A percentile compares a stretch with the other conserved stretches of the same genome.
Evolutionary conservation across 1,284 basidiomycete genomes (phyloP).

Genomic region (Trichosporon coremiiforme): DNA sequence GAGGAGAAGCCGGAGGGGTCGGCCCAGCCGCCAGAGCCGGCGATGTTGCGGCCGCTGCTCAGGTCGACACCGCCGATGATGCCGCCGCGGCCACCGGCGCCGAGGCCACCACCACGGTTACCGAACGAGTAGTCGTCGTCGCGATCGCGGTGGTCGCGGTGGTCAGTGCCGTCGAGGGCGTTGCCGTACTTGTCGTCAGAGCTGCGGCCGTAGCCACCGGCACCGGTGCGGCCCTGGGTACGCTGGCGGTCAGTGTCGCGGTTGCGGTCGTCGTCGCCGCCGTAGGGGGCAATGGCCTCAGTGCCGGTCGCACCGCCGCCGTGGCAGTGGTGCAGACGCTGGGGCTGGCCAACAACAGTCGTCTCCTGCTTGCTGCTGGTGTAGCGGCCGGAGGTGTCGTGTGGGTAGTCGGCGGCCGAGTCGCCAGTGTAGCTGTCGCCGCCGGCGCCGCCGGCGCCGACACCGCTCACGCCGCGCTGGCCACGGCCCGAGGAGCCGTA

Average conservation of each 20-base stretch:
- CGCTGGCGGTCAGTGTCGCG: neutral
- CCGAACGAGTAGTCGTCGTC: neutral
- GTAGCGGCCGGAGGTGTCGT: slow-evolving; percentile 12
- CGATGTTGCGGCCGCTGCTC: neutral
- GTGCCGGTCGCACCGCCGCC: slow-evolving; percentile 16
- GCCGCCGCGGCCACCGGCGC: neutral
- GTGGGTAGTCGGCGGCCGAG: slow-evolving; percentile 4
- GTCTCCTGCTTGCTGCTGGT: slow-evolving; percentile 3
- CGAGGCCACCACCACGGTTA: neutral
- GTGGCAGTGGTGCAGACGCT: slow-evolving; percentile 13
- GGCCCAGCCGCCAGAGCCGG: neutral
- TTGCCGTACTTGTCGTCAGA: slow-evolving; percentile 15
- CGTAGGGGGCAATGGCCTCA: slow-evolving; percentile 14
- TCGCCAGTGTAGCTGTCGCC: slow-evolving; percentile 9
- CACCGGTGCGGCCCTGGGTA: neutral
- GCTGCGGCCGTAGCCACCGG: neutral
- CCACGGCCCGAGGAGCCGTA: neutral
- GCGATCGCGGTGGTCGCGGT: neutral
- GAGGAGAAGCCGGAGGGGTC: neutral
- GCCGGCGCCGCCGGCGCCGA: too few relatives aligned
- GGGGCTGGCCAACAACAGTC: slow-evolving; percentile 12
- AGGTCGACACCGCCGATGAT: neutral
- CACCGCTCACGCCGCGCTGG: neutral
- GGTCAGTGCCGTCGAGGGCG: slow-evolving; percentile 13
- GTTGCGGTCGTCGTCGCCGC: slow-evolving; percentile 11